Evolutionary conservation across 352 stramenopile species (phyloP).

Genomic region (Phytopythium aichiense): DNA sequence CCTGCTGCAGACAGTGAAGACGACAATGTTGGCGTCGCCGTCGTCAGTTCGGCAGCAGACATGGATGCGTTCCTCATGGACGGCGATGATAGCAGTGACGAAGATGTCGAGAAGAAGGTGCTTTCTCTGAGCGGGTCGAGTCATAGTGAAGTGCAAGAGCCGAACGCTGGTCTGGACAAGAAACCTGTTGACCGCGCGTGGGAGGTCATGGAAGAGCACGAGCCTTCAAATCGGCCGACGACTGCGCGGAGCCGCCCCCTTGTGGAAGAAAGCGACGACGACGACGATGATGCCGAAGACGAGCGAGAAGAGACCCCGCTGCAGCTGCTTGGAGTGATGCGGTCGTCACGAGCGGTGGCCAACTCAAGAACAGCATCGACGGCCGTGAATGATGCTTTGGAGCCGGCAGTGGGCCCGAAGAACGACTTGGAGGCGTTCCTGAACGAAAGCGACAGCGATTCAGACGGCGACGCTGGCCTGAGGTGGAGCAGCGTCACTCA

Average conservation of each 20-base stretch:
- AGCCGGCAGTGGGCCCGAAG: constrained; percentile 9
- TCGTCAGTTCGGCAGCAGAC: background rate
- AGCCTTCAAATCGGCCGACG: background rate
- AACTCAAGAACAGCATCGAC: background rate
- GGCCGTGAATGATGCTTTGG: background rate
- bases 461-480: constrained; percentile 15
- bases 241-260: constrained; percentile 5
- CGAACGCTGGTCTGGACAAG: background rate
- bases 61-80: constrained; percentile 3
- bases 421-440: constrained; percentile 63
- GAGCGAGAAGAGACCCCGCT: background rate
- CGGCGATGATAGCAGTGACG: constrained; percentile 1
- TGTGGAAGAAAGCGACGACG: constrained; percentile 25
- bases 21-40: background rate
- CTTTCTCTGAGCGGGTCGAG: background rate
- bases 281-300: constrained; percentile 11
- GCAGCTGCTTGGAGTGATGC: background rate
- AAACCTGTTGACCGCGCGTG: background rate
- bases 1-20: background rate
- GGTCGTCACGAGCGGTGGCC: constrained; percentile 7
- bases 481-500: background rate
- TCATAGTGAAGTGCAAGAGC: background rate
- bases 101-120: background rate
- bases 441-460: constrained; percentile 61
- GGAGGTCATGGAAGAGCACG: background rate